A percentile compares a stretch with the other conserved stretches of the same genome.
phyloP scores from a whole-genome alignment of 495 filamentous ascomycete genomes.

The Penicillium roqueforti region DNA sequence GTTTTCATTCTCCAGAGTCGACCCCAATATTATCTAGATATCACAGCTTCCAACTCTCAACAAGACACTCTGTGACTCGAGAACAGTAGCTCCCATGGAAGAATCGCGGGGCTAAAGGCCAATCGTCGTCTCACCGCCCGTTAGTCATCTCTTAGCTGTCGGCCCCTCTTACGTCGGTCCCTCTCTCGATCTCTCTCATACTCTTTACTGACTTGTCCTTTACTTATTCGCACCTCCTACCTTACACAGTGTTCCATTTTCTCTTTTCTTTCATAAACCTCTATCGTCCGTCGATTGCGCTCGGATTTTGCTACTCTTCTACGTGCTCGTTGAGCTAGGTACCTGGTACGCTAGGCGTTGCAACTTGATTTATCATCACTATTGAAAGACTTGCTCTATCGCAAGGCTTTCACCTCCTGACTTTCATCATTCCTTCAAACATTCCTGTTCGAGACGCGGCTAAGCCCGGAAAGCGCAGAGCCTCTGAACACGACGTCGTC shows the following conservation, averaged over 20 bases:
- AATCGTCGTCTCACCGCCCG: constrained; percentile 8
- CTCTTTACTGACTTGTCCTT: constrained; percentile 11
- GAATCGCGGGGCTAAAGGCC: constrained; percentile 13
- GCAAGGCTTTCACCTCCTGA: constrained; percentile 47
- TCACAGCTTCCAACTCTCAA: background rate
- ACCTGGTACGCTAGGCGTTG: constrained; percentile 36
- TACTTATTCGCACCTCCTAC: constrained; percentile 9
- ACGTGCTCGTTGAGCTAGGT: constrained; percentile 22
- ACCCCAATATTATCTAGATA: background rate
- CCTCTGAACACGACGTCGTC: constrained; percentile 66
- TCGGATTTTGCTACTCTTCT: constrained; percentile 19
- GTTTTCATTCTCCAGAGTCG: background rate
- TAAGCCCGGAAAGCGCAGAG: constrained; percentile 82
- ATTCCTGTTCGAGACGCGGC: constrained; percentile 50
- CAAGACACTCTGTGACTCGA: background rate
- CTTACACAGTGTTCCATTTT: constrained; percentile 5
- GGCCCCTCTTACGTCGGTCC: constrained; percentile 40
- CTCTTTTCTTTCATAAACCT: constrained; percentile 15
- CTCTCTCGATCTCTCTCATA: constrained; percentile 12
- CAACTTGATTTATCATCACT: constrained; percentile 27
- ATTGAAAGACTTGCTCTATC: constrained; percentile 49
- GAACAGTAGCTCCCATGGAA: background rate
- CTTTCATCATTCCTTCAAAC: constrained; percentile 54
- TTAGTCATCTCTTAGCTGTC: constrained; percentile 7
- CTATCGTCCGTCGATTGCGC: constrained; percentile 10